A percentile compares a stretch with the other conserved stretches of the same genome.
Evolutionary conservation across 495 filamentous ascomycete genomes (phyloP).

Genomic region (Talaromyces ruber): DNA sequence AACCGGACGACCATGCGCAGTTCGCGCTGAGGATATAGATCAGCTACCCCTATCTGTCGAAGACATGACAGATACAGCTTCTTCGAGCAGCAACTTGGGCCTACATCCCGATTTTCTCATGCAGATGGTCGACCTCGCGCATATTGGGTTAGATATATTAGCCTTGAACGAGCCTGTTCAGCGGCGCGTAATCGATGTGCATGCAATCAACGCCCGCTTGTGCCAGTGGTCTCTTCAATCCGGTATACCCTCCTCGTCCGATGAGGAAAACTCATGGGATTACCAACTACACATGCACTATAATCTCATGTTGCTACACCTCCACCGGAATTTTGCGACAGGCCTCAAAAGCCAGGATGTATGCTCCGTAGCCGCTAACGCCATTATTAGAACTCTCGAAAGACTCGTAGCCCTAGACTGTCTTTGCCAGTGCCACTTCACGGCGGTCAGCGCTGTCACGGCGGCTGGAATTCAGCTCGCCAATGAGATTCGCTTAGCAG

Average conservation of each 20-base stretch:
- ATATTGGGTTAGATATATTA: neutral
- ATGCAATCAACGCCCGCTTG: neutral
- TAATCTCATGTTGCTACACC: conserved; percentile 10
- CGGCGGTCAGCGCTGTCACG: conserved; percentile 4
- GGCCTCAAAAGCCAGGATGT: neutral
- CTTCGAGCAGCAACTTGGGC: neutral
- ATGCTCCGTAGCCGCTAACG: neutral
- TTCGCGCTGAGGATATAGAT: conserved; percentile 9
- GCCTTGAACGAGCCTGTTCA: neutral
- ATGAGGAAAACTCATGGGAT: conserved; percentile 5
- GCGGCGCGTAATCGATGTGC: neutral
- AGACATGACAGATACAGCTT: neutral
- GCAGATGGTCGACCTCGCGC: neutral
- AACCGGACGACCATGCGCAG: conserved; percentile 12
- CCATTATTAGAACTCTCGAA: neutral
- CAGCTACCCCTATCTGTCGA: conserved; percentile 1
- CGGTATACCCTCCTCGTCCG: neutral
- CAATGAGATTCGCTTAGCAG: neutral
- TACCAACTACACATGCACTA: conserved; percentile 13
- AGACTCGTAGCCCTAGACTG: neutral
- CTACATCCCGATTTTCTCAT: neutral
- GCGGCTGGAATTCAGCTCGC: conserved; percentile 5
- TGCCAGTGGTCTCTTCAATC: neutral
- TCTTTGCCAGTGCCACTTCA: conserved; percentile 9
- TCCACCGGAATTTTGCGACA: conserved; percentile 1